A percentile compares a stretch with the other conserved stretches of the same genome.
These are phyloP conservation scores for Yamadazyma diddensiae DNA, from an alignment of 1,139 yeast species.

Conservation along the genomic window DNA sequence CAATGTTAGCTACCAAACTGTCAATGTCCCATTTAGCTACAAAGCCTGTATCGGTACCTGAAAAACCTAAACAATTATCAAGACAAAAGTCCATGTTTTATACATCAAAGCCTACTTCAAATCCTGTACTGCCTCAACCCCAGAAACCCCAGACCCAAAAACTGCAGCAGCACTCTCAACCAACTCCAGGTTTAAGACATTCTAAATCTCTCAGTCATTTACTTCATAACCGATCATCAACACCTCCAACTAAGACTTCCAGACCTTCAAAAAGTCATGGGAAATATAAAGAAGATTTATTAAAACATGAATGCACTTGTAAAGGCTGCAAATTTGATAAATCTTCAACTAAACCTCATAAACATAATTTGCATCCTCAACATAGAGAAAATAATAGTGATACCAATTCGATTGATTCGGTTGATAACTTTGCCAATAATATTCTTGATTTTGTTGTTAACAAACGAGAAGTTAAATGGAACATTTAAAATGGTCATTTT, in stretches of 20 bases:
- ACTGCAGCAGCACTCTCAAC: conserved; percentile 1
- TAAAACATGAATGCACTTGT: conserved; percentile 14
- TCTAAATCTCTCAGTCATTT: conserved; percentile 10
- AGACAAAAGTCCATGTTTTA: conserved; percentile 1
- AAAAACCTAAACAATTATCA: neutral
- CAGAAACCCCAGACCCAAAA: neutral
- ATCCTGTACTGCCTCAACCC: neutral
- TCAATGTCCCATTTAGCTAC: neutral
- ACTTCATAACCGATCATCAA: conserved; percentile 6
- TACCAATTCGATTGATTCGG: conserved; percentile 16
- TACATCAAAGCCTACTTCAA: conserved; percentile 1
- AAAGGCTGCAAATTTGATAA: conserved; percentile 13
- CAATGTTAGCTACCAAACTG: neutral
- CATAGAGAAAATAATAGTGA: conserved; percentile 10
- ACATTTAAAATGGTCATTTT: conserved; percentile 10
- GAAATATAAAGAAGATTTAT: conserved; percentile 13
- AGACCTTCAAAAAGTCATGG: conserved; percentile 7
- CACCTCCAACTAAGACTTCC: conserved; percentile 3
- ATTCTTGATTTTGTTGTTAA: conserved; percentile 17
- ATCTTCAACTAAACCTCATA: conserved; percentile 5
- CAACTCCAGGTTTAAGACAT: conserved; percentile 8
- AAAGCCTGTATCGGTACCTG: neutral
- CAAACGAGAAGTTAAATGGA: conserved; percentile 18
- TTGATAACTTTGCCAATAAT: conserved; percentile 17
- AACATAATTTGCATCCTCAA: conserved; percentile 5